phyloP scores from a whole-genome alignment of 495 filamentous ascomycete species.

The Aspergillus nidulans region DNA sequence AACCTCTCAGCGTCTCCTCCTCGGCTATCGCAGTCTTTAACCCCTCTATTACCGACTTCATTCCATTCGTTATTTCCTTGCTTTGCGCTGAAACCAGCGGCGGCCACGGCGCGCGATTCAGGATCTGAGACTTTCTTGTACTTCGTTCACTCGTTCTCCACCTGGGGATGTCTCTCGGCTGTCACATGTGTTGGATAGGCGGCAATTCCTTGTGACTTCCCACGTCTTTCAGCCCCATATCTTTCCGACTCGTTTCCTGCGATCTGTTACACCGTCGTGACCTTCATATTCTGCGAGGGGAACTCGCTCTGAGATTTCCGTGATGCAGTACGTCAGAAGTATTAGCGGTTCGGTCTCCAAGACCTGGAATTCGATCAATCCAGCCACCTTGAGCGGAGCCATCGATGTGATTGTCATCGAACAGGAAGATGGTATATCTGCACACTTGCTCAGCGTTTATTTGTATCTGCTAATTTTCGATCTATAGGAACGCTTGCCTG shows the following conservation, averaged over 20 bases:
- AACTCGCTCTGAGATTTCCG: constrained; percentile 21
- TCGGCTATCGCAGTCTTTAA: not conserved
- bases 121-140: constrained; percentile 3
- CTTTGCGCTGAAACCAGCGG: constrained; percentile 1
- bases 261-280: not conserved
- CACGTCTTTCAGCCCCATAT: constrained; percentile 9
- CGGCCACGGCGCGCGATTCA: not conserved
- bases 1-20: constrained; percentile 1
- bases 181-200: constrained; percentile 44
- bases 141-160: constrained; percentile 14
- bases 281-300: constrained; percentile 11
- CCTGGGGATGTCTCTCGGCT: constrained; percentile 26
- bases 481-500: constrained; percentile 65
- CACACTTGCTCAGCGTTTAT: not conserved
- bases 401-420: constrained; percentile 99
- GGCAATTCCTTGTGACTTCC: constrained; percentile 23
- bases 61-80: not conserved
- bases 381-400: constrained; percentile 91
- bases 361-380: constrained; percentile 99
- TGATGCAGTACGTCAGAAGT: constrained; percentile 97
- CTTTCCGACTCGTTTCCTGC: constrained; percentile 10
- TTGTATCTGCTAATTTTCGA: not conserved
- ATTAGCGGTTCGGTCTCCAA: constrained; percentile 94
- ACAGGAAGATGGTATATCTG: constrained; percentile 75
- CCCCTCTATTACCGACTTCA: not conserved